Percentiles rank a stretch among this genome's conserved stretches.
Conservation (phyloP, 495 filamentous ascomycete species). For the Penicillium longicatenatum region DNA sequence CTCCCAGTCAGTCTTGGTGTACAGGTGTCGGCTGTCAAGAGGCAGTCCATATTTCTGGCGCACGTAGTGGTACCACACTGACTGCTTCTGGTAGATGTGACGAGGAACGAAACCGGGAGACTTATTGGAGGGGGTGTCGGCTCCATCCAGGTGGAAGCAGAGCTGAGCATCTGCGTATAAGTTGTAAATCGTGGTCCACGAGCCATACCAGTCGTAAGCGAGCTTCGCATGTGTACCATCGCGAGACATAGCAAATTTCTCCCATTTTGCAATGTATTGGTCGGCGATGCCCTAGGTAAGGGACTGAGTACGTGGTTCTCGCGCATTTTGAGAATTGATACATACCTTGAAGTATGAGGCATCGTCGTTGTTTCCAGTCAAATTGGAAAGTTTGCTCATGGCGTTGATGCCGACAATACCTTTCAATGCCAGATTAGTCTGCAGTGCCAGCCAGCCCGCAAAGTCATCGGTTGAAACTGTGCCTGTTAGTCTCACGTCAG, state of each 20-base stretch:
- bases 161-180: slow-evolving; percentile 81
- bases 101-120: slow-evolving; percentile 62
- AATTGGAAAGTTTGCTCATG: slow-evolving; percentile 79
- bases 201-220: slow-evolving; percentile 92
- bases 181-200: slow-evolving; percentile 95
- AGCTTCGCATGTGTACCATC: slow-evolving; percentile 86
- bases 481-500: neutral
- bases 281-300: slow-evolving; percentile 61
- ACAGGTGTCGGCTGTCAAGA: slow-evolving; percentile 82
- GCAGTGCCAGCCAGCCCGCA: slow-evolving; percentile 87
- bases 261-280: slow-evolving; percentile 81
- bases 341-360: slow-evolving; percentile 64
- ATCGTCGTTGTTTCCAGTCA: slow-evolving; percentile 68
- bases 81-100: slow-evolving; percentile 79
- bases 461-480: slow-evolving; percentile 89
- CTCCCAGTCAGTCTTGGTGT: slow-evolving; percentile 93
- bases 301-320: neutral
- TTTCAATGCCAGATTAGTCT: slow-evolving; percentile 92
- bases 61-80: slow-evolving; percentile 84
- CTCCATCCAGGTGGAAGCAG: slow-evolving; percentile 70
- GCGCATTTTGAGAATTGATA: neutral
- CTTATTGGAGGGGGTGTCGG: slow-evolving; percentile 22
- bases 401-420: slow-evolving; percentile 94
- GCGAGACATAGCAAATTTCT: slow-evolving; percentile 74
- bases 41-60: slow-evolving; percentile 80